Conservation (phyloP, 2,329 filamentous ascomycete species). For the Hypoxylon sp. region DNA sequence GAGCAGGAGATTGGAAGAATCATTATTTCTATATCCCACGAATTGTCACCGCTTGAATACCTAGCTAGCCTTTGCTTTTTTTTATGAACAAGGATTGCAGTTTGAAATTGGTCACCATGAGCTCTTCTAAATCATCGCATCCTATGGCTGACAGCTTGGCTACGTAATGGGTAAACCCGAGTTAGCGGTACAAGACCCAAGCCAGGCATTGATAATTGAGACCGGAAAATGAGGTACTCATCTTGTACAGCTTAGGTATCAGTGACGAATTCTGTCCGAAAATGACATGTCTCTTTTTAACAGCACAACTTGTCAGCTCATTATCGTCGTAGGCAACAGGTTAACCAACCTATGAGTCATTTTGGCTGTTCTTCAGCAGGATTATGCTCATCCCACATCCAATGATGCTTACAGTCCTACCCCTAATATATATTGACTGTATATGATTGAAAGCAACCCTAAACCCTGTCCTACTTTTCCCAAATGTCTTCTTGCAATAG, state of each 20-base stretch:
- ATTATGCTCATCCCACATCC: neutral
- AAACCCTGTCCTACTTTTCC: neutral
- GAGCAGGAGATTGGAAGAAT: neutral
- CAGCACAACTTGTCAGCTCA: slow-evolving; percentile 28
- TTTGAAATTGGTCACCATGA: neutral
- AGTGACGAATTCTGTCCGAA: slow-evolving; percentile 6
- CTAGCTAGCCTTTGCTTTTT: slow-evolving; percentile 4
- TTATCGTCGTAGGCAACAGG: neutral
- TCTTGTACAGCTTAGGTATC: slow-evolving; percentile 9
- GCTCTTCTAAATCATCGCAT: neutral
- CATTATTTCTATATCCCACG: neutral
- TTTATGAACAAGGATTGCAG: neutral
- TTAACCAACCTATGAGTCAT: slow-evolving; percentile 14
- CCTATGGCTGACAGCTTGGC: neutral
- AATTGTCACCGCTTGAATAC: neutral
- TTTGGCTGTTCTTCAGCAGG: slow-evolving; percentile 9
- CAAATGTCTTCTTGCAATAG: neutral
- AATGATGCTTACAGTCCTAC: slow-evolving; percentile 9
- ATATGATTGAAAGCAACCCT: slow-evolving; percentile 8
- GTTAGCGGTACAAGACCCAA: neutral
- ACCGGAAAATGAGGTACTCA: neutral
- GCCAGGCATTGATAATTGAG: neutral
- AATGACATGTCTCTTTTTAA: slow-evolving; percentile 38
- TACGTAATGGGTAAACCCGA: neutral
- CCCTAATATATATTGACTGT: slow-evolving; percentile 14